phyloP scores from a whole-genome alignment of 495 filamentous ascomycete species.

The Cryomyces minteri region DNA sequence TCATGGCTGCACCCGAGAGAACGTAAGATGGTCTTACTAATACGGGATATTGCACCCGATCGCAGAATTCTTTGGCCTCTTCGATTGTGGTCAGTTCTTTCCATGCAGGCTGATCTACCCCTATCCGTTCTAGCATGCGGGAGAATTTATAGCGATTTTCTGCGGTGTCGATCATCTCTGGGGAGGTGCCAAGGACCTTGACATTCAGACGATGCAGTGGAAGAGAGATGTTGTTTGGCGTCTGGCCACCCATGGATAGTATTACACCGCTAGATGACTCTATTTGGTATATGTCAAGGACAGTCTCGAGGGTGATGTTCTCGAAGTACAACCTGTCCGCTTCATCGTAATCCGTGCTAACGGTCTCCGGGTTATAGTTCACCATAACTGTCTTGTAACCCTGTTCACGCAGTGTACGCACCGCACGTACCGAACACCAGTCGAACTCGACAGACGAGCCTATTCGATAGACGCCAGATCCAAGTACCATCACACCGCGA shows the following conservation, averaged over 20 bases:
- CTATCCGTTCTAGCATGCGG: slow-evolving; percentile 85
- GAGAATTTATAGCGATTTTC: slow-evolving; percentile 99
- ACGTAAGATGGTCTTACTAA: slow-evolving; percentile 94
- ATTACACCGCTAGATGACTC: slow-evolving; percentile 82
- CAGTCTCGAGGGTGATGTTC: slow-evolving; percentile 87
- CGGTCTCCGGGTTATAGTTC: slow-evolving; percentile 76
- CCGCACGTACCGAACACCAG: slow-evolving; percentile 96
- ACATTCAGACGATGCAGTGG: slow-evolving; percentile 76
- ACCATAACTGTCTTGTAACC: slow-evolving; percentile 97
- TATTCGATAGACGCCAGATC: slow-evolving; percentile 94
- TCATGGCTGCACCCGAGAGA: slow-evolving; percentile 96
- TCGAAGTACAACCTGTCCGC: slow-evolving; percentile 93
- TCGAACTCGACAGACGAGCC: slow-evolving; percentile 97
- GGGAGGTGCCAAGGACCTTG: slow-evolving; percentile 84
- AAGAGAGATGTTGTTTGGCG: slow-evolving; percentile 94
- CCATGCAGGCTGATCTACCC: slow-evolving; percentile 92
- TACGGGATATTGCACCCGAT: slow-evolving; percentile 82
- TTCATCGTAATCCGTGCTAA: slow-evolving; percentile 91
- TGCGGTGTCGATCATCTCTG: slow-evolving; percentile 95
- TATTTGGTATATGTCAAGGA: slow-evolving; percentile 88
- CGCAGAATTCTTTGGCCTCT: slow-evolving; percentile 70
- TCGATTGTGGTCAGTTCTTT: slow-evolving; percentile 88
- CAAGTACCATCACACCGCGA: slow-evolving; percentile 86
- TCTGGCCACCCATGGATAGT: slow-evolving; percentile 95
- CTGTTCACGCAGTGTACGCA: slow-evolving; percentile 75